Conservation (phyloP, 179 eudicot species). For the Silene vulgaris region DNA sequence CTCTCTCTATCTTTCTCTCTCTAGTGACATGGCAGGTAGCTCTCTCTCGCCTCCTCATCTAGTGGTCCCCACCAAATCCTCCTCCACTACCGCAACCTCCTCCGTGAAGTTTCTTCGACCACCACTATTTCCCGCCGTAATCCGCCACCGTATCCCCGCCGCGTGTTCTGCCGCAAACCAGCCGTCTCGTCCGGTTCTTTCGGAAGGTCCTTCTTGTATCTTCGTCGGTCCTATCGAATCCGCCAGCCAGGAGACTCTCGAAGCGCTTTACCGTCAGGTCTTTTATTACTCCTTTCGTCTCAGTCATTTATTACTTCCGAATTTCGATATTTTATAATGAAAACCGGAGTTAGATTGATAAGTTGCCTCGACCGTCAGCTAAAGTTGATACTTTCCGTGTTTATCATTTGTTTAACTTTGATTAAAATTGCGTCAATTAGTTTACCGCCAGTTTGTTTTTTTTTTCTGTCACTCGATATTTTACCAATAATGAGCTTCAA, state of each 20-base stretch:
- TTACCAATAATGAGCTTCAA: no score
- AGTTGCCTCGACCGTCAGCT: no score
- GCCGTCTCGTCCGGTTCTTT: slow-evolving; percentile 25
- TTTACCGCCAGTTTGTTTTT: no score
- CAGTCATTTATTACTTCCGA: not conserved
- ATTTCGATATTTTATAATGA: no score
- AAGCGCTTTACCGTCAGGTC: slow-evolving; percentile 92
- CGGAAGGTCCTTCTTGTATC: slow-evolving; percentile 79
- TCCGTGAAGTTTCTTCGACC: slow-evolving; percentile 1
- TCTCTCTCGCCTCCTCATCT: slow-evolving; percentile 4
- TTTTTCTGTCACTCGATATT: no score
- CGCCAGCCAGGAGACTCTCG: slow-evolving; percentile 91
- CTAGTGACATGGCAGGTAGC: not conserved
- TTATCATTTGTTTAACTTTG: no score
- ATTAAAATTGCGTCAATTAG: no score
- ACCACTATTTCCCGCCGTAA: slow-evolving; percentile 11
- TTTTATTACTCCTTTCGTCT: not conserved
- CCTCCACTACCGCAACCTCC: not conserved
- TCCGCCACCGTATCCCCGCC: slow-evolving; percentile 20
- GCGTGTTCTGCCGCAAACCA: slow-evolving; percentile 23
- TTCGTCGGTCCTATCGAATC: slow-evolving; percentile 81
- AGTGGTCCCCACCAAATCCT: slow-evolving; percentile 17
- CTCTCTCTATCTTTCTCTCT: not conserved
- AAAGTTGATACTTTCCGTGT: no score
- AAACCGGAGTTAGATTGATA: no score